Conservation (phyloP, 2,329 filamentous ascomycete species). For the Hypoxylon rubiginosum region DNA sequence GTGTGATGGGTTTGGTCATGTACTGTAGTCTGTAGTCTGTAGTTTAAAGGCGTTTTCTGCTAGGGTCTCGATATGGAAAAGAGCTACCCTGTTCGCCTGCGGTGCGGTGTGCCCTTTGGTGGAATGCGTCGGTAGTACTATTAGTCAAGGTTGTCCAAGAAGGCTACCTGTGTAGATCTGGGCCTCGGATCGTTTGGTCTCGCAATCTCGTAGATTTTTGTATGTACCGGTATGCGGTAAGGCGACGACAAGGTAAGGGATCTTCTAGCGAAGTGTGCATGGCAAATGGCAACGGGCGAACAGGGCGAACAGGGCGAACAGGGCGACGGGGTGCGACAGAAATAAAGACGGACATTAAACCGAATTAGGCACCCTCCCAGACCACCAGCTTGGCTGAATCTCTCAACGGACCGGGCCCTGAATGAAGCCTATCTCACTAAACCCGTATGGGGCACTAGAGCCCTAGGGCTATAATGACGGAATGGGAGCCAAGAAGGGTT, state of each 20-base stretch:
- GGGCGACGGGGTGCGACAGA: slow-evolving; percentile 13
- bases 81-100: slow-evolving; percentile 22
- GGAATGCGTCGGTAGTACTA: slow-evolving; percentile 22
- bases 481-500: slow-evolving; percentile 31
- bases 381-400: slow-evolving; percentile 18
- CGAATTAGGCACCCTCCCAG: slow-evolving; percentile 21
- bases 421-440: slow-evolving; percentile 37
- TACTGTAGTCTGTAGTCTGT: too few species aligned
- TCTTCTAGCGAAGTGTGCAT: slow-evolving; percentile 29
- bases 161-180: slow-evolving; percentile 23
- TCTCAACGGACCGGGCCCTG: slow-evolving; percentile 33
- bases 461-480: slow-evolving; percentile 18
- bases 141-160: slow-evolving; percentile 12
- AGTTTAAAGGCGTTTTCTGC: slow-evolving; percentile 24
- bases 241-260: slow-evolving; percentile 30
- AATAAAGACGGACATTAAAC: slow-evolving; percentile 33
- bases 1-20: slow-evolving; percentile 18
- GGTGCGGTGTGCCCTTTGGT: neutral
- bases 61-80: slow-evolving; percentile 29
- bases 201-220: slow-evolving; percentile 27
- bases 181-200: slow-evolving; percentile 14
- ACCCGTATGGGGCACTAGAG: slow-evolving; percentile 15
- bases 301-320: slow-evolving; percentile 8
- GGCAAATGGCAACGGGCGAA: slow-evolving; percentile 15
- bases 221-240: neutral